Percentiles rank a stretch among this genome's conserved stretches.
Evolutionary conservation across 352 stramenopile genomes (phyloP).

Genomic region (Phytophthora rubi): DNA sequence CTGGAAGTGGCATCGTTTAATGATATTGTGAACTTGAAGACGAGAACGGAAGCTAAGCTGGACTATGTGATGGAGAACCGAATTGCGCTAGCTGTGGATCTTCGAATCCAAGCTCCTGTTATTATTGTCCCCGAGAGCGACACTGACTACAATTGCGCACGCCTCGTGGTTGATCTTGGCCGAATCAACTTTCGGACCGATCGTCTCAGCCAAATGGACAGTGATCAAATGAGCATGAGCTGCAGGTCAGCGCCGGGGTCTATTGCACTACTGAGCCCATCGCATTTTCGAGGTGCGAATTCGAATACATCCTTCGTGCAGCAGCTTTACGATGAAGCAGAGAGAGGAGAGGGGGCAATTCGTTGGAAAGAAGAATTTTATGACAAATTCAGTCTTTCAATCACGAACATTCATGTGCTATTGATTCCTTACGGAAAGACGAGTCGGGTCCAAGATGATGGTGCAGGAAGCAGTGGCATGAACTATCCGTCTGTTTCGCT

Average conservation of each 20-base stretch:
- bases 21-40: constrained; percentile 90
- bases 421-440: constrained; percentile 78
- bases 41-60: constrained; percentile 88
- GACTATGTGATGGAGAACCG: constrained; percentile 90
- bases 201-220: constrained; percentile 79
- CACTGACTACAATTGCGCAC: constrained; percentile 76
- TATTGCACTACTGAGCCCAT: constrained; percentile 49
- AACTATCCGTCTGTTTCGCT: constrained; percentile 50
- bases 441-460: constrained; percentile 32
- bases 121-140: constrained; percentile 88
- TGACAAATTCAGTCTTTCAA: constrained; percentile 87
- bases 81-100: constrained; percentile 76
- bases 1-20: constrained; percentile 90
- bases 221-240: constrained; percentile 45
- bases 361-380: constrained; percentile 93
- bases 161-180: constrained; percentile 83
- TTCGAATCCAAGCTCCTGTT: constrained; percentile 87
- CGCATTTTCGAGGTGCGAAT: constrained; percentile 42
- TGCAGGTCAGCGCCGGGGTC: constrained; percentile 42
- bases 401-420: constrained; percentile 86
- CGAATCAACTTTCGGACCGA: constrained; percentile 88
- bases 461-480: constrained; percentile 24
- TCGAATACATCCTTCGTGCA: constrained; percentile 81
- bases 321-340: constrained; percentile 87
- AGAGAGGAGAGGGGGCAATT: constrained; percentile 82